phyloP scores from a whole-genome alignment of 2,329 filamentous ascomycete genomes.

The Tolypocladium endophyticum region DNA sequence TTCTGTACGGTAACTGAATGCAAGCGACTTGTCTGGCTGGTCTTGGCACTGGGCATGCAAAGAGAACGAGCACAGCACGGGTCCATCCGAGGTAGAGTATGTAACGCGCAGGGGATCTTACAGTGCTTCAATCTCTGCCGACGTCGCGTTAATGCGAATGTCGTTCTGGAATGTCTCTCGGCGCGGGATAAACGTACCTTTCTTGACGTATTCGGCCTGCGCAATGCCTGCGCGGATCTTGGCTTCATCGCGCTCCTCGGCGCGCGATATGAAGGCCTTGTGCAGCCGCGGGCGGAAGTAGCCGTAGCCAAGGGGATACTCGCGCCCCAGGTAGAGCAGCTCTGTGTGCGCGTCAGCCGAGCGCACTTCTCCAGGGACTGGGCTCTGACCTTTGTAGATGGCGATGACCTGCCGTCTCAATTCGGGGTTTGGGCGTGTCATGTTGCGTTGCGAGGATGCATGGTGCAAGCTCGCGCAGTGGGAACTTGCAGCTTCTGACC shows the following conservation, averaged over 20 bases:
- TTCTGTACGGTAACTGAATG: not conserved
- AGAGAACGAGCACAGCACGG: not conserved
- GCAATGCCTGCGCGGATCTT: conserved; percentile 68
- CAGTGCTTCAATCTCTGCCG: conserved; percentile 81
- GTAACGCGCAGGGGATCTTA: conserved; percentile 37
- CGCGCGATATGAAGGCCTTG: conserved; percentile 72
- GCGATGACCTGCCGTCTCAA: conserved; percentile 71
- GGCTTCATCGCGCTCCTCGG: conserved; percentile 56
- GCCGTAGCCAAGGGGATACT: conserved; percentile 72
- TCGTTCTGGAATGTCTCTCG: not conserved
- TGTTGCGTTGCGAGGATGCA: conserved; percentile 4
- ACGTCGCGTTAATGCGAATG: not conserved
- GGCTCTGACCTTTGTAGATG: conserved; percentile 68
- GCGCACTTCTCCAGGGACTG: not conserved
- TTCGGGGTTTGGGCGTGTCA: conserved; percentile 32
- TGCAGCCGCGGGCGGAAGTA: conserved; percentile 79
- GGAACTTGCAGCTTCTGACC: not conserved
- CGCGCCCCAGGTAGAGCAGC: conserved; percentile 70
- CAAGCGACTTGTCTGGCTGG: not conserved
- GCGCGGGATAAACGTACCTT: conserved; percentile 44
- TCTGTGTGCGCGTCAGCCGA: conserved; percentile 37
- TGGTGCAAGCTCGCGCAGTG: not conserved
- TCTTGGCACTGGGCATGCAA: not conserved
- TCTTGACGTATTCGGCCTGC: conserved; percentile 80
- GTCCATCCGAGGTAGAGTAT: not conserved